Conservation (phyloP, 352 stramenopile genomes). For the Phytophthora pisi region DNA sequence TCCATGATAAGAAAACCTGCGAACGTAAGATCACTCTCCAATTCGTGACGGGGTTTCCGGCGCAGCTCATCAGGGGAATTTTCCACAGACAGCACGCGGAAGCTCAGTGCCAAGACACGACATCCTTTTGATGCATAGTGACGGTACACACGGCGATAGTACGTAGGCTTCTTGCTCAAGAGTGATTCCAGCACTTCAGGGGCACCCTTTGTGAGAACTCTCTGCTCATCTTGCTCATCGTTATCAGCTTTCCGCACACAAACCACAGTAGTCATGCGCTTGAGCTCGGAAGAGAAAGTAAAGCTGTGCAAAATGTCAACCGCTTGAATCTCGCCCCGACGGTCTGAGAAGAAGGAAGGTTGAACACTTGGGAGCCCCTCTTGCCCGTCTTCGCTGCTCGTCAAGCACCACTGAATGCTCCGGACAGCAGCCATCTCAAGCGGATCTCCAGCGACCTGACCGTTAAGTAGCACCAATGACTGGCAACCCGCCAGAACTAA, state of each 20-base stretch:
- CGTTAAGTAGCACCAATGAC: constrained; percentile 97
- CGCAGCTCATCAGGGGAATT: constrained; percentile 63
- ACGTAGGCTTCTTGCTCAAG: constrained; percentile 86
- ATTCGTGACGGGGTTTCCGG: constrained; percentile 78
- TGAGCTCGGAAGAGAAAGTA: constrained; percentile 96
- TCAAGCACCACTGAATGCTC: constrained; percentile 68
- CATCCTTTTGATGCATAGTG: constrained; percentile 83
- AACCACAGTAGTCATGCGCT: constrained; percentile 97
- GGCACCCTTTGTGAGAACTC: constrained; percentile 96
- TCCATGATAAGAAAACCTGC: constrained; percentile 93
- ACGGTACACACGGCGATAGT: constrained; percentile 90
- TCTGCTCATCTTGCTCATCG: constrained; percentile 77
- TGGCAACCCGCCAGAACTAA: constrained; percentile 94
- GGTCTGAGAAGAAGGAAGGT: constrained; percentile 39
- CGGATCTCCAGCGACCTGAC: constrained; percentile 95
- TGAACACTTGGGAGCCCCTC: constrained; percentile 28
- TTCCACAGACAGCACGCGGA: constrained; percentile 84
- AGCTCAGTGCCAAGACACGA: constrained; percentile 96
- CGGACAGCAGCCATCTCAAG: constrained; percentile 97
- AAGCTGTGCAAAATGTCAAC: constrained; percentile 95
- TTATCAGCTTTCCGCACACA: constrained; percentile 77
- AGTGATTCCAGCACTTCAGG: constrained; percentile 94
- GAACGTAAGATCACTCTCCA: constrained; percentile 95
- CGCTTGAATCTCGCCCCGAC: constrained; percentile 74
- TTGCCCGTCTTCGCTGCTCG: constrained; percentile 48